These are phyloP conservation scores for Iodosphaeria phyllophila DNA, from an alignment of 2,329 filamentous ascomycete species.

Conservation along the genomic window DNA sequence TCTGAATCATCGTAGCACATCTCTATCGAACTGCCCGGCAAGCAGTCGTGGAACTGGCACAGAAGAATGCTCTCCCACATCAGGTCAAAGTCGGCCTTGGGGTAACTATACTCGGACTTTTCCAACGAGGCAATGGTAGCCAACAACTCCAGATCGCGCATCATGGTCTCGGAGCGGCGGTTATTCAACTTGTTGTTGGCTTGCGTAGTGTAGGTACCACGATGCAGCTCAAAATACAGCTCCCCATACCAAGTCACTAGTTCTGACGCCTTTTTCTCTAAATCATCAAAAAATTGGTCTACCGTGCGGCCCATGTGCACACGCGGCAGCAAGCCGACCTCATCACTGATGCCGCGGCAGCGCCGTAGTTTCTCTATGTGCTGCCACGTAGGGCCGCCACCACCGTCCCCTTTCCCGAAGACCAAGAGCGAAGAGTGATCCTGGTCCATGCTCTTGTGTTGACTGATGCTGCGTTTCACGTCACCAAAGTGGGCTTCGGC, in stretches of 20 bases:
- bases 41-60: slow-evolving; percentile 94
- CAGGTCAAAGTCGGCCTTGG: slow-evolving; percentile 79
- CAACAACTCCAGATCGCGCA: slow-evolving; percentile 75
- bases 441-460: slow-evolving; percentile 92
- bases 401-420: slow-evolving; percentile 93
- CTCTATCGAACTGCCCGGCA: slow-evolving; percentile 87
- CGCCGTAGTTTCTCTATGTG: slow-evolving; percentile 89
- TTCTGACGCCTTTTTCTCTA: slow-evolving; percentile 61
- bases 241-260: slow-evolving; percentile 97
- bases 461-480: slow-evolving; percentile 69
- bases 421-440: slow-evolving; percentile 81
- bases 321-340: slow-evolving; percentile 63
- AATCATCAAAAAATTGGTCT: slow-evolving; percentile 78
- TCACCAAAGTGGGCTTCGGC: slow-evolving; percentile 90
- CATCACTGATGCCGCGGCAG: slow-evolving; percentile 82
- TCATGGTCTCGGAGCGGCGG: slow-evolving; percentile 62
- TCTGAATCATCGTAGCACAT: slow-evolving; percentile 98
- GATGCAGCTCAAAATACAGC: slow-evolving; percentile 92
- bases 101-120: slow-evolving; percentile 62
- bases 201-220: slow-evolving; percentile 93
- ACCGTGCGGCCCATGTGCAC: slow-evolving; percentile 80
- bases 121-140: slow-evolving; percentile 71
- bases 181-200: slow-evolving; percentile 96
- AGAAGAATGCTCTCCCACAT: slow-evolving; percentile 91
- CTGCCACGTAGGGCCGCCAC: slow-evolving; percentile 84